These are phyloP conservation scores for Paraphaeosphaeria sporulosa DNA, from an alignment of 2,329 filamentous ascomycete species.

Conservation along the genomic window DNA sequence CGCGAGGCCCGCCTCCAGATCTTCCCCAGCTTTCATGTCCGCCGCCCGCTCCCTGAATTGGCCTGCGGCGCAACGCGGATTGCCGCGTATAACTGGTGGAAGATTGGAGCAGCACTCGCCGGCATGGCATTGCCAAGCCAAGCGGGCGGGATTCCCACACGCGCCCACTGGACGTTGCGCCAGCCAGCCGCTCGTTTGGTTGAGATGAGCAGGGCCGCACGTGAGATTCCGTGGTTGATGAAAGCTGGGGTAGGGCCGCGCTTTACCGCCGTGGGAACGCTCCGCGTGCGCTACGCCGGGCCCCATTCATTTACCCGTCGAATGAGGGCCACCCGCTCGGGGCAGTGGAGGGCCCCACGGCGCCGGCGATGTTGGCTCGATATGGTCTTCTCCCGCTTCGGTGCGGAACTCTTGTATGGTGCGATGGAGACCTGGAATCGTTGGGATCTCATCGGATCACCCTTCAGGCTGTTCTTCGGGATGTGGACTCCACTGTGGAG, in stretches of 20 bases:
- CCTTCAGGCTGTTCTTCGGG: constrained; percentile 2
- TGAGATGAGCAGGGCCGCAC: neutral
- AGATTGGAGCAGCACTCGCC: constrained; percentile 15
- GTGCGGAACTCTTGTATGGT: too few relatives aligned
- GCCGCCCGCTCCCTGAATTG: neutral
- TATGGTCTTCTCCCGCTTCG: neutral
- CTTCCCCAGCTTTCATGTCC: constrained; percentile 10
- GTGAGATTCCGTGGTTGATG: neutral
- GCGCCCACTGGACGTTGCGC: neutral
- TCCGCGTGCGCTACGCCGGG: constrained; percentile 9
- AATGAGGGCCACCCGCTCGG: constrained; percentile 16
- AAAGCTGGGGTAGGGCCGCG: constrained; percentile 15
- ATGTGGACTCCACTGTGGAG: neutral
- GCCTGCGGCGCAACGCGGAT: constrained; percentile 17
- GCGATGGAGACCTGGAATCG: neutral
- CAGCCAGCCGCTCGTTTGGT: constrained; percentile 1
- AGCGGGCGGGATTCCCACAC: constrained; percentile 8
- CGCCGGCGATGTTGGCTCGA: neutral
- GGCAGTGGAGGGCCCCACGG: constrained; percentile 18
- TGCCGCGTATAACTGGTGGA: constrained; percentile 21
- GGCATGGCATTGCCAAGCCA: constrained; percentile 24
- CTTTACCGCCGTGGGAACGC: neutral
- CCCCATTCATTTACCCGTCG: constrained; percentile 26
- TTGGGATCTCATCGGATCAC: neutral
- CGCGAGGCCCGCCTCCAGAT: neutral